These are phyloP conservation scores for Tetrapyrgos nigripes DNA, from an alignment of 1,284 basidiomycete species.

Conservation along the genomic window DNA sequence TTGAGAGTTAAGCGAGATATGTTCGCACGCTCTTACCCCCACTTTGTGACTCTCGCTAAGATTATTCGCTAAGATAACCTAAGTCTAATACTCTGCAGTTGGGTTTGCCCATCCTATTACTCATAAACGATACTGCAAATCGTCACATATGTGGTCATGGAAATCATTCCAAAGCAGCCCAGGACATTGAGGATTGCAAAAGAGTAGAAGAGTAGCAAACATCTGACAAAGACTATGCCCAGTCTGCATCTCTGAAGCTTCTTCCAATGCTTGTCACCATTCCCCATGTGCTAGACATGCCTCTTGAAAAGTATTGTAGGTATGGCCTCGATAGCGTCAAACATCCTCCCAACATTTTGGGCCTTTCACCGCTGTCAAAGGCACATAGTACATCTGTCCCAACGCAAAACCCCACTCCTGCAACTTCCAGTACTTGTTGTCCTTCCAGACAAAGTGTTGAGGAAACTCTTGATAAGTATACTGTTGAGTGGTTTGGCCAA, in stretches of 20 bases:
- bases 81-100: no score
- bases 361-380: conserved; percentile 40
- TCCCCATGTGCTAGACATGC: conserved; percentile 48
- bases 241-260: conserved; percentile 47
- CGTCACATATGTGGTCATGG: conserved; percentile 45
- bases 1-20: no score
- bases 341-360: conserved; percentile 42
- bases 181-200: conserved; percentile 39
- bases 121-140: conserved; percentile 31
- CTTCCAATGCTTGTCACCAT: conserved; percentile 45
- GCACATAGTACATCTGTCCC: conserved; percentile 44
- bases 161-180: conserved; percentile 43
- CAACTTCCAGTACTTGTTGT: conserved; percentile 30
- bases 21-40: no score
- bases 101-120: conserved; percentile 16
- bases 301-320: conserved; percentile 34
- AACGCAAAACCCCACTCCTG: conserved; percentile 31
- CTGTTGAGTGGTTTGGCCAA: conserved; percentile 30
- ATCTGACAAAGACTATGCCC: no score
- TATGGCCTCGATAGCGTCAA: conserved; percentile 28
- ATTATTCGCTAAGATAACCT: no score
- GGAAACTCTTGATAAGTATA: conserved; percentile 50
- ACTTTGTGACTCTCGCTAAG: no score
- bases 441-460: conserved; percentile 25
- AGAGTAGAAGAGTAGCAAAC: conserved; percentile 42